Conservation (phyloP, 2,329 filamentous ascomycete species). For the Colletotrichum liaoningense region DNA sequence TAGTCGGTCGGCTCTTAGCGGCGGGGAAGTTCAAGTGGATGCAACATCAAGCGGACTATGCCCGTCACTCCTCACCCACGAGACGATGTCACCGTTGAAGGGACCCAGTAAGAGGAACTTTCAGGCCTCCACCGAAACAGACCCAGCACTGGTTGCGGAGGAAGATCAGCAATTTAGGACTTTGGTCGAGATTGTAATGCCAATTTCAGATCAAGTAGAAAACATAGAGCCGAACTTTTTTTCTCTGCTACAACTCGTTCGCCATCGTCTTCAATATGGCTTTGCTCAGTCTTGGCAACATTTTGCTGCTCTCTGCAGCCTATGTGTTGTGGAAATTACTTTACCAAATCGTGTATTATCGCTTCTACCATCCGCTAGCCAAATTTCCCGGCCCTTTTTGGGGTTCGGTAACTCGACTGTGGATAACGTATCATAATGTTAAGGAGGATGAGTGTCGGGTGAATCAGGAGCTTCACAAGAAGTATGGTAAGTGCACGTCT, state of each 20-base stretch:
- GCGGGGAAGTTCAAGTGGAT: no score
- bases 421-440: slow-evolving; percentile 64
- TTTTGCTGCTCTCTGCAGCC: slow-evolving; percentile 47
- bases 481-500: slow-evolving; percentile 53
- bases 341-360: slow-evolving; percentile 61
- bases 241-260: neutral
- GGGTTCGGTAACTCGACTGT: slow-evolving; percentile 64
- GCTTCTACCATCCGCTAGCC: slow-evolving; percentile 63
- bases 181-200: neutral
- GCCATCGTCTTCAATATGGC: neutral
- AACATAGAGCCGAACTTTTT: neutral
- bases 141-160: neutral
- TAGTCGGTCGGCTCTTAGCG: no score
- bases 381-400: slow-evolving; percentile 67
- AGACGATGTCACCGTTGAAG: neutral
- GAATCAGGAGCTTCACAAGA: slow-evolving; percentile 55
- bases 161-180: neutral
- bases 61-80: neutral
- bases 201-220: neutral
- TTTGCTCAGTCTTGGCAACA: slow-evolving; percentile 39
- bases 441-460: slow-evolving; percentile 57
- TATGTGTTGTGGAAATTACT: slow-evolving; percentile 43
- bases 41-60: no score
- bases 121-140: neutral
- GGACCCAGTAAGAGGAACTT: neutral